Percentiles rank a stretch among this genome's conserved stretches.
phyloP scores from a whole-genome alignment of 2,329 filamentous ascomycete genomes.

The Phialemoniopsis sp. region DNA sequence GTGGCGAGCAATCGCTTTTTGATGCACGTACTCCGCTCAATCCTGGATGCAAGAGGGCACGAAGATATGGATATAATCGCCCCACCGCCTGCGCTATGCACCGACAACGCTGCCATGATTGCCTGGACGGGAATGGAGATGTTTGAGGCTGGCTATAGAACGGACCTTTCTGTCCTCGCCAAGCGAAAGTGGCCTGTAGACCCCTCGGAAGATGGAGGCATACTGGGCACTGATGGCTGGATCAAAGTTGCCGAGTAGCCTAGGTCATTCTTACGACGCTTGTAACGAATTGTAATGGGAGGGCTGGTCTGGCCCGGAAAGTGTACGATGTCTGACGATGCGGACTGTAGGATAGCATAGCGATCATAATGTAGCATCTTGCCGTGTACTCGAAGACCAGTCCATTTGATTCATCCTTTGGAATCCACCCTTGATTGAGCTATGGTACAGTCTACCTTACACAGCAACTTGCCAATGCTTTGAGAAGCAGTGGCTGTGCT shows the following conservation, averaged over 20 bases:
- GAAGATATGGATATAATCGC: constrained; percentile 58
- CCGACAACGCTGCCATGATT: constrained; percentile 97
- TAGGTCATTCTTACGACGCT: too few species aligned
- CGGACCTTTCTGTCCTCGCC: constrained; percentile 54
- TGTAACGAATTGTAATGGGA: too few species aligned
- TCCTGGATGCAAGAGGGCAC: constrained; percentile 65
- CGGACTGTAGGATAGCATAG: too few species aligned
- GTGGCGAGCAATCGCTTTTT: constrained; percentile 85
- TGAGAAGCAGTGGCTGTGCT: neutral
- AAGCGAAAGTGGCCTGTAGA: constrained; percentile 74
- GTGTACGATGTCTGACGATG: too few species aligned
- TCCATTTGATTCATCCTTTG: too few species aligned
- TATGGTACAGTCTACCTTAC: neutral
- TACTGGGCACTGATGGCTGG: constrained; percentile 57
- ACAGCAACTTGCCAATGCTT: neutral
- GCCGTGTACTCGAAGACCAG: too few species aligned
- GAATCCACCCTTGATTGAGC: too few species aligned
- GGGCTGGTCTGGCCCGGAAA: too few species aligned
- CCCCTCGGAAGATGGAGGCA: constrained; percentile 53
- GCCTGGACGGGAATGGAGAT: constrained; percentile 93
- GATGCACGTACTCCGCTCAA: constrained; percentile 54
- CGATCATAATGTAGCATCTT: too few species aligned
- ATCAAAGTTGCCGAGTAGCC: constrained; percentile 3
- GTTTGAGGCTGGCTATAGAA: constrained; percentile 73
- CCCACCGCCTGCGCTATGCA: constrained; percentile 77